phyloP scores from a whole-genome alignment of 2,329 filamentous ascomycete genomes.

The Monilinia aucupariae region DNA sequence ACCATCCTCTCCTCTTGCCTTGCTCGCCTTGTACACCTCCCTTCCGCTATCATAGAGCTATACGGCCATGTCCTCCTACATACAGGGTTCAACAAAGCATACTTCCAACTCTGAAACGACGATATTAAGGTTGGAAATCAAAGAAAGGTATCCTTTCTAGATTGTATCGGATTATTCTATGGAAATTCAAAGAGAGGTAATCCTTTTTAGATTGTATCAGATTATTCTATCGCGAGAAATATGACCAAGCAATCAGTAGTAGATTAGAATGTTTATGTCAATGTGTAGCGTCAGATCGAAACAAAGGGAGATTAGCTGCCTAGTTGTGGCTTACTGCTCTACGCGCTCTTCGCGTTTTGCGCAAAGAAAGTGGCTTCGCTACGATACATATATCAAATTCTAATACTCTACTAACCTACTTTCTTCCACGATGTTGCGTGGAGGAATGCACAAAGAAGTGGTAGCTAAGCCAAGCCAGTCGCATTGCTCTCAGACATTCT shows the following conservation, averaged over 20 bases:
- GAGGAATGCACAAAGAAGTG: neutral
- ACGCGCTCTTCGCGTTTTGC: neutral
- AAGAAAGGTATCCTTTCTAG: neutral
- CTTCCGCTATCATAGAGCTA: neutral
- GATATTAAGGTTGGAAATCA: neutral
- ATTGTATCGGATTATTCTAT: conserved; percentile 3
- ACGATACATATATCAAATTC: neutral
- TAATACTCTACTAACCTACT: neutral
- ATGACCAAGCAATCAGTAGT: neutral
- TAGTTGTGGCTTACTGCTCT: neutral
- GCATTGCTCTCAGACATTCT: conserved; percentile 6
- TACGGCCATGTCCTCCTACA: neutral
- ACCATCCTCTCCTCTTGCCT: neutral
- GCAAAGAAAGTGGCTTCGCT: neutral
- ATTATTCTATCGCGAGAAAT: neutral
- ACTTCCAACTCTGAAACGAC: conserved; percentile 3
- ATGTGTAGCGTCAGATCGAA: conserved; percentile 1
- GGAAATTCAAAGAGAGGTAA: neutral
- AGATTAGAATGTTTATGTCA: neutral
- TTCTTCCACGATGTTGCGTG: neutral
- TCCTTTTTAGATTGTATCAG: neutral
- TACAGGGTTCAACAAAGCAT: neutral
- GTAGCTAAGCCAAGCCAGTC: neutral
- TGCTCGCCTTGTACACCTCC: neutral
- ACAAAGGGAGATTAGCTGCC: conserved; percentile 3